Evolutionary conservation across 768 basidiomycete genomes (phyloP).

Genomic region (Termitomyces sp.): DNA sequence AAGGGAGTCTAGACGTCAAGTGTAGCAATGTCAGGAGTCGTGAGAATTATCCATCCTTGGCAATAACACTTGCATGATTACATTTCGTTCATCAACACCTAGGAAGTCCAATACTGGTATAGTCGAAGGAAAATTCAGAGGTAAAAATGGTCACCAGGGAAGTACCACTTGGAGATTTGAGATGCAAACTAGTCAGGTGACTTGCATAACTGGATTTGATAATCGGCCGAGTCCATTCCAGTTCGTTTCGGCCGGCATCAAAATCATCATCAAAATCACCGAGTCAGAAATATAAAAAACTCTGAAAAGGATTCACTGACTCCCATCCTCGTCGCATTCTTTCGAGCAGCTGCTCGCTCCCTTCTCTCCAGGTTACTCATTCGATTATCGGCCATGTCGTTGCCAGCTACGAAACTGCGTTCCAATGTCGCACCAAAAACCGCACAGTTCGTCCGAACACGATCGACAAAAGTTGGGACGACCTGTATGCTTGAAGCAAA

Average conservation of each 20-base stretch:
- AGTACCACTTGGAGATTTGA: neutral
- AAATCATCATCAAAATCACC: neutral
- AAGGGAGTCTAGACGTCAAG: neutral
- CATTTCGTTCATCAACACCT: no score
- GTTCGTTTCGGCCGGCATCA: constrained; percentile 8
- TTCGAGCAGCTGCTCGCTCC: neutral
- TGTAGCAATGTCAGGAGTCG: neutral
- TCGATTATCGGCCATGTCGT: constrained; percentile 29
- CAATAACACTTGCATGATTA: no score
- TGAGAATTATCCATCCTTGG: neutral
- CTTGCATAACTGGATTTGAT: neutral
- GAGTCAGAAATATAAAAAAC: constrained; percentile 11
- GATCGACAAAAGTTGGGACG: constrained; percentile 41
- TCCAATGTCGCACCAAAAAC: constrained; percentile 27
- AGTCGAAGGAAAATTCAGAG: neutral
- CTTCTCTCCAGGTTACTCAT: constrained; percentile 1
- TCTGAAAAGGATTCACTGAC: neutral
- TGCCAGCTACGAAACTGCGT: constrained; percentile 38
- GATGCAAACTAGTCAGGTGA: neutral
- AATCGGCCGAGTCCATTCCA: constrained; percentile 3
- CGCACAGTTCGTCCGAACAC: constrained; percentile 35
- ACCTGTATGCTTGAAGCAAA: constrained; percentile 68
- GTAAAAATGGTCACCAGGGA: neutral
- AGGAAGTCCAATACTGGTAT: neutral
- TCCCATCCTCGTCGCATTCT: constrained; percentile 6